Evolutionary conservation across 192 early-diverging fungal species (phyloP).

Genomic region (Gryganskiella cystojenkinii): DNA sequence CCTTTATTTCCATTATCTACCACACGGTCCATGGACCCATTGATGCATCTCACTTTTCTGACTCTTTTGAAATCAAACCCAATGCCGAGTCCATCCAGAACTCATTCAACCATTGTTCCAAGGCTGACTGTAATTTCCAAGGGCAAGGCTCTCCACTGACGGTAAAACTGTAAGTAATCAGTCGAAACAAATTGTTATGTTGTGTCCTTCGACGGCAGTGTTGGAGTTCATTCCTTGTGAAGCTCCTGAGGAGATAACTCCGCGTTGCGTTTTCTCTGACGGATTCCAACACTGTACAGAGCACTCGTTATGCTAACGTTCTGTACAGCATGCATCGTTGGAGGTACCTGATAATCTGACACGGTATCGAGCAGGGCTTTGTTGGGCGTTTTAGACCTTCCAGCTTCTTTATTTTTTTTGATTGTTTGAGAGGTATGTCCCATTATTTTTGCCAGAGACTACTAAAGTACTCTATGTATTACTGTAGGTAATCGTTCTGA

Average conservation of each 20-base stretch:
- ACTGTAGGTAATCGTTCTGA: not conserved
- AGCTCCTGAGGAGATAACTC: constrained; percentile 28
- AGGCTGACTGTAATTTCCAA: no score
- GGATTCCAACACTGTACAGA: constrained; percentile 6
- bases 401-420: constrained; percentile 16
- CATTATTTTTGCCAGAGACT: not conserved
- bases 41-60: no score
- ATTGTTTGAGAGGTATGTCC: not conserved
- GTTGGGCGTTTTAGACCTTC: constrained; percentile 33
- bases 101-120: no score
- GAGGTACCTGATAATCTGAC: constrained; percentile 34
- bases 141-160: no score
- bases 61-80: no score
- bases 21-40: no score
- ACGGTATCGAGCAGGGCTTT: constrained; percentile 23
- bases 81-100: no score
- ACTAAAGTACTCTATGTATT: not conserved
- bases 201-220: constrained; percentile 24
- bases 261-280: constrained; percentile 7
- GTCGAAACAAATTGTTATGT: no score
- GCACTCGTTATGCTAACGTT: not conserved
- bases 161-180: no score
- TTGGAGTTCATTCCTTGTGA: constrained; percentile 28
- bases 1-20: no score
- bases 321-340: constrained; percentile 3